phyloP scores from a whole-genome alignment of 805 yeast species.

The Candida piceae region DNA sequence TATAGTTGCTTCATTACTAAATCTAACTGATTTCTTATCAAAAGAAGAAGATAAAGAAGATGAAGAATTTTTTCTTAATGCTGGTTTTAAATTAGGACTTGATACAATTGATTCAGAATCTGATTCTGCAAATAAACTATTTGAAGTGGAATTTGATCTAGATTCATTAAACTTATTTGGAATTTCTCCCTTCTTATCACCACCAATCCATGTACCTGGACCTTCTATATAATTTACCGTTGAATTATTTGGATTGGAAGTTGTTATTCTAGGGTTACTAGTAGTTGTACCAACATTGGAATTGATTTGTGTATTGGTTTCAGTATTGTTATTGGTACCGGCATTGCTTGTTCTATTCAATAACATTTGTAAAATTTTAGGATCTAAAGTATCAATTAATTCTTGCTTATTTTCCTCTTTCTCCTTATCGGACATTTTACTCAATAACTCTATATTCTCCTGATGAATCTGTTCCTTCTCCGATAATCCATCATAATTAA shows the following conservation, averaged over 20 bases:
- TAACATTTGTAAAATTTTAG: constrained; percentile 56
- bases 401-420: constrained; percentile 62
- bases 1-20: constrained; percentile 29
- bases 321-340: no score
- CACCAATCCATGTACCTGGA: constrained; percentile 34
- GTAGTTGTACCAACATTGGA: no score
- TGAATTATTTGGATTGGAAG: constrained; percentile 28
- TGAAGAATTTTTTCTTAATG: constrained; percentile 15
- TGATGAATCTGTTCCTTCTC: constrained; percentile 73
- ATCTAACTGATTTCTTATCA: constrained; percentile 26
- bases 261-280: no score
- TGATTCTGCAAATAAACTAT: constrained; percentile 8
- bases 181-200: constrained; percentile 25
- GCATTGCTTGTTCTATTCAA: no score
- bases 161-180: constrained; percentile 34
- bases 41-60: constrained; percentile 8
- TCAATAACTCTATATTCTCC: constrained; percentile 63
- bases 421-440: constrained; percentile 61
- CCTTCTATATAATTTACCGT: constrained; percentile 27
- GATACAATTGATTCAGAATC: constrained; percentile 7
- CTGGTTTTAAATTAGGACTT: constrained; percentile 17
- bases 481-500: constrained; percentile 30
- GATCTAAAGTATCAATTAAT: constrained; percentile 61
- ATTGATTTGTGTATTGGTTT: no score
- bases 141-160: constrained; percentile 31